phyloP scores from a whole-genome alignment of 2,329 filamentous ascomycete genomes.

The Drechslerella dactyloides region DNA sequence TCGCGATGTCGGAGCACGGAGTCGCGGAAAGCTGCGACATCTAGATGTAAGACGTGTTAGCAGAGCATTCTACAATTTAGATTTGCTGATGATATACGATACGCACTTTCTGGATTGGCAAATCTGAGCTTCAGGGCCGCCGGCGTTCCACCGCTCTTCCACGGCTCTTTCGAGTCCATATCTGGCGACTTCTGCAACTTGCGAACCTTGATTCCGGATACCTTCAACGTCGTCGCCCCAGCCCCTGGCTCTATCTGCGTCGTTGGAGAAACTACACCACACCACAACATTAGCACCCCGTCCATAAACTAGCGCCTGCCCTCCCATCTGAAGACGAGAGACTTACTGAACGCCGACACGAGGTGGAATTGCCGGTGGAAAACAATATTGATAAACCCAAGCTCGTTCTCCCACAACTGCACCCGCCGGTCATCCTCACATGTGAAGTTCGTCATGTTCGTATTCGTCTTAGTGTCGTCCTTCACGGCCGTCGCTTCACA shows the following conservation, averaged over 20 bases:
- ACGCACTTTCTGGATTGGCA: conserved; percentile 26
- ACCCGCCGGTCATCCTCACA: conserved; percentile 36
- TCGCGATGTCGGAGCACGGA: conserved; percentile 43
- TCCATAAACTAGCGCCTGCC: not conserved
- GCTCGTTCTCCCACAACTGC: conserved; percentile 48
- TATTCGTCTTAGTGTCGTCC: conserved; percentile 9
- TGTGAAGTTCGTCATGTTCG: conserved; percentile 36
- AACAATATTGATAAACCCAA: conserved; percentile 45
- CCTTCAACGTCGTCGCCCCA: conserved; percentile 20
- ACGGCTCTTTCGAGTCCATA: conserved; percentile 39
- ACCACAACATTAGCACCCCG: not conserved
- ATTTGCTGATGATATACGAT: not conserved
- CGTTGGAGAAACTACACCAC: conserved; percentile 27
- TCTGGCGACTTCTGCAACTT: conserved; percentile 42
- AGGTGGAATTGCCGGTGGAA: conserved; percentile 48
- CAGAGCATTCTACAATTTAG: not conserved
- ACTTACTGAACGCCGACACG: conserved; percentile 43
- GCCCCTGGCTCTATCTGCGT: conserved; percentile 42
- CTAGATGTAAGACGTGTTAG: conserved; percentile 23
- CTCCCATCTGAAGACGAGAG: too few species aligned
- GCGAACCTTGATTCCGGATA: conserved; percentile 43
- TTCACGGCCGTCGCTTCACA: conserved; percentile 30
- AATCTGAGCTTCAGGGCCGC: conserved; percentile 42
- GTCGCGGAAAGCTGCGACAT: conserved; percentile 44
- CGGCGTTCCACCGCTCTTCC: conserved; percentile 29